Evolutionary conservation across 2,329 filamentous ascomycete genomes (phyloP).

Genomic region (Trichoderma hamatum): DNA sequence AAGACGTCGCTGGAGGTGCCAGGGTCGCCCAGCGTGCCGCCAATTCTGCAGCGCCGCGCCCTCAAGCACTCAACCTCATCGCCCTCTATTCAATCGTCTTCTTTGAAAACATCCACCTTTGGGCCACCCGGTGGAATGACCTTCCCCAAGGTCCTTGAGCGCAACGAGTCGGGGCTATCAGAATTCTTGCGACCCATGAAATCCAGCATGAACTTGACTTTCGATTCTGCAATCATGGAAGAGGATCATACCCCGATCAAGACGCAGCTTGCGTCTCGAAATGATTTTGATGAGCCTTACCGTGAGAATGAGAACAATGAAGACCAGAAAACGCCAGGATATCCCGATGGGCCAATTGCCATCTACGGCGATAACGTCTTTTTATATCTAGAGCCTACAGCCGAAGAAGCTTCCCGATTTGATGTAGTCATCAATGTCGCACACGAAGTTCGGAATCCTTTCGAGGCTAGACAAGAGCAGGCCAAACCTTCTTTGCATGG

Average conservation of each 20-base stretch:
- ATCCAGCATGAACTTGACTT: constrained; percentile 41
- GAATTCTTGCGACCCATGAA: constrained; percentile 59
- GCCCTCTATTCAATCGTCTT: constrained; percentile 65
- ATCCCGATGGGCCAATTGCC: constrained; percentile 78
- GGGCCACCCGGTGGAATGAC: constrained; percentile 66
- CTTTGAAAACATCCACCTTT: constrained; percentile 61
- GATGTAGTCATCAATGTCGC: constrained; percentile 86
- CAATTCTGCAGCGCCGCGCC: constrained; percentile 63
- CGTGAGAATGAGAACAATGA: constrained; percentile 73
- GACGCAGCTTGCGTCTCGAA: constrained; percentile 63
- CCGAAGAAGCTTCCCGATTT: constrained; percentile 74
- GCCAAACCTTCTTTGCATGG: constrained; percentile 11
- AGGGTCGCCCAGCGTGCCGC: constrained; percentile 57
- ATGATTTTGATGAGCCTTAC: constrained; percentile 55
- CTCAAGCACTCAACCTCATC: constrained; percentile 70
- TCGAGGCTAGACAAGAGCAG: constrained; percentile 47
- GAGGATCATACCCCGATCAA: constrained; percentile 63
- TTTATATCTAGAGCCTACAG: constrained; percentile 78
- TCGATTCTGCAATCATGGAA: constrained; percentile 53
- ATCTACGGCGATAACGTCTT: constrained; percentile 80
- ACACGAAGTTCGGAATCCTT: constrained; percentile 78
- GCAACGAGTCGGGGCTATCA: constrained; percentile 63
- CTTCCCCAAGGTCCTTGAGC: constrained; percentile 62
- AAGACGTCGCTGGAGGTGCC: constrained; percentile 57
- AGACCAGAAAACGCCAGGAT: constrained; percentile 79